Conservation (phyloP, 2,329 filamentous ascomycete species). For the Paecilomyces dactylethromorphus region DNA sequence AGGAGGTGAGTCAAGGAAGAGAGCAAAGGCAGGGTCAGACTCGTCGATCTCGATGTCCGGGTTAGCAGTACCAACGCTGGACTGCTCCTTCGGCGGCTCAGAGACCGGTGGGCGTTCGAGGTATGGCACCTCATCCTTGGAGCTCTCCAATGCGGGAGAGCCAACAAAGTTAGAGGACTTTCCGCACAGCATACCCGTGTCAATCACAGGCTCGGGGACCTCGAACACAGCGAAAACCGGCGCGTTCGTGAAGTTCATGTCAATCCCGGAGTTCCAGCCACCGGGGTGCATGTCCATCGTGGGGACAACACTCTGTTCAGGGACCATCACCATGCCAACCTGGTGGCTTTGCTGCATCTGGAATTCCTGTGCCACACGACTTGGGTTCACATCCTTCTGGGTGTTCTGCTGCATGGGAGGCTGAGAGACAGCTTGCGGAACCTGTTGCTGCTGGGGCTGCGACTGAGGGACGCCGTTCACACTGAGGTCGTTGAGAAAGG, state of each 20-base stretch:
- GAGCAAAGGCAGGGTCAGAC: slow-evolving; percentile 39
- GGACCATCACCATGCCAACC: slow-evolving; percentile 74
- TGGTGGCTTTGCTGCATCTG: slow-evolving; percentile 57
- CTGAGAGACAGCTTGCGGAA: slow-evolving; percentile 34
- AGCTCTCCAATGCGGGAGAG: slow-evolving; percentile 30
- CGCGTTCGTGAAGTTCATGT: slow-evolving; percentile 38
- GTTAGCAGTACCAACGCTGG: slow-evolving; percentile 15
- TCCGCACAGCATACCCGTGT: slow-evolving; percentile 59
- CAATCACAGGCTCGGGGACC: slow-evolving; percentile 59
- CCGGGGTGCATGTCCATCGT: slow-evolving; percentile 54
- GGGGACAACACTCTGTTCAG: slow-evolving; percentile 67
- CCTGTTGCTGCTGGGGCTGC: slow-evolving; percentile 32
- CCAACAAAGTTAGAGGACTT: slow-evolving; percentile 57
- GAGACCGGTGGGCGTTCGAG: slow-evolving; percentile 34
- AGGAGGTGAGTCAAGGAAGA: slow-evolving; percentile 46
- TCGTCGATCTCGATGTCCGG: slow-evolving; percentile 50
- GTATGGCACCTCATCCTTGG: slow-evolving; percentile 45
- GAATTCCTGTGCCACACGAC: slow-evolving; percentile 45
- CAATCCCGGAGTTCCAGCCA: slow-evolving; percentile 41
- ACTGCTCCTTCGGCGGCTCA: slow-evolving; percentile 9
- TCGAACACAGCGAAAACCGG: slow-evolving; percentile 62
- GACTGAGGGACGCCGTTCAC: slow-evolving; percentile 46
- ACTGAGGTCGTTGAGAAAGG: slow-evolving; percentile 67
- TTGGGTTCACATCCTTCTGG: slow-evolving; percentile 62
- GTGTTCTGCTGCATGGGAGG: slow-evolving; percentile 42